phyloP scores from a whole-genome alignment of 805 yeast genomes.

The Saturnispora diversa region DNA sequence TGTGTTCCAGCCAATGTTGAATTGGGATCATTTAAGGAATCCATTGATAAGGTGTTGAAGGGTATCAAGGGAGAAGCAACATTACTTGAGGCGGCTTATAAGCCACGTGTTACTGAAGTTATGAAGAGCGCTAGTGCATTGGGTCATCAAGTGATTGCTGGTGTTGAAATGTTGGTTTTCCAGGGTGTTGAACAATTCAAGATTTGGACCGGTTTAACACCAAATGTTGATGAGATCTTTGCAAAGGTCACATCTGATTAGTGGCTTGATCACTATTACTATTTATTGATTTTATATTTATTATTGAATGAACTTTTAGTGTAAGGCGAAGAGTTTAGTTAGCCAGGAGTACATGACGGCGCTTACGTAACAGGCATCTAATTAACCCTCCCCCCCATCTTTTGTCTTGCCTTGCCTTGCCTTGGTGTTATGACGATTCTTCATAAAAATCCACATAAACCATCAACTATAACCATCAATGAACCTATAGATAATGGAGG shows the following conservation, averaged over 20 bases:
- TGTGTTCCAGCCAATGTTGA: slow-evolving; percentile 82
- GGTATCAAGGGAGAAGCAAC: slow-evolving; percentile 34
- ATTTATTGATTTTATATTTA: neutral
- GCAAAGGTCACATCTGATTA: slow-evolving; percentile 41
- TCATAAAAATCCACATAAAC: neutral
- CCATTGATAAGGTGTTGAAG: slow-evolving; percentile 40
- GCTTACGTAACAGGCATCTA: too few relatives aligned
- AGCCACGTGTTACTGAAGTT: slow-evolving; percentile 78
- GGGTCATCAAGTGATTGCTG: slow-evolving; percentile 65
- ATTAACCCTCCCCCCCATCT: too few relatives aligned
- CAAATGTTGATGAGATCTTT: slow-evolving; percentile 56
- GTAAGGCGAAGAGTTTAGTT: too few relatives aligned
- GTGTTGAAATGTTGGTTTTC: slow-evolving; percentile 83
- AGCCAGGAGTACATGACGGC: too few relatives aligned
- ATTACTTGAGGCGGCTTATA: slow-evolving; percentile 89
- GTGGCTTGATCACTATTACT: neutral
- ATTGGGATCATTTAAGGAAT: slow-evolving; percentile 45
- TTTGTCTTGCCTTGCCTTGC: too few relatives aligned
- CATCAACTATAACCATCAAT: neutral
- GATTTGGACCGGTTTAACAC: slow-evolving; percentile 59
- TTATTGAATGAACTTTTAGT: neutral
- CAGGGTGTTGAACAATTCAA: slow-evolving; percentile 88
- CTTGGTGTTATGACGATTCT: slow-evolving; percentile 1
- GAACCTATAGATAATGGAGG: slow-evolving; percentile 12
- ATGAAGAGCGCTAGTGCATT: slow-evolving; percentile 66